Conservation (phyloP, 2,329 filamentous ascomycete species). For the Gyromitra esculenta region DNA sequence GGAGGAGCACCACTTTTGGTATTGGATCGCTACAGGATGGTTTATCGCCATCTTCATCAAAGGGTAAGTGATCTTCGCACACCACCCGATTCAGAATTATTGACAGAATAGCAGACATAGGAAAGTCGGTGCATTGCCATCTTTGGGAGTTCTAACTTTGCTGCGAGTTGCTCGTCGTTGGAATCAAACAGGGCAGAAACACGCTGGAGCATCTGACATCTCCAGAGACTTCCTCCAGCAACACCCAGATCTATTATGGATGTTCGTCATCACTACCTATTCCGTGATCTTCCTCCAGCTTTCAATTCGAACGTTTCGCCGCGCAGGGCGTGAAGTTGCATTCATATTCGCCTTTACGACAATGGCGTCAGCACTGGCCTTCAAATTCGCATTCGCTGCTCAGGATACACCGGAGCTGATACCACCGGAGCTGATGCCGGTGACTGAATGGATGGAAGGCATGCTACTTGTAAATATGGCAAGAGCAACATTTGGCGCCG, state of each 20-base stretch:
- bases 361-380: conserved; percentile 72
- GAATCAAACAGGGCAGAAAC: conserved; percentile 98
- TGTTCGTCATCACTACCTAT: conserved; percentile 75
- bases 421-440: conserved; percentile 44
- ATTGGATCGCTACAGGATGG: conserved; percentile 84
- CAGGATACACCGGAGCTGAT: conserved; percentile 89
- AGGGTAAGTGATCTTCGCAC: conserved; percentile 58
- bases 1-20: conserved; percentile 99
- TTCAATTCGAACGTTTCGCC: conserved; percentile 63
- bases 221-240: conserved; percentile 74
- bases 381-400: conserved; percentile 89
- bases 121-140: conserved; percentile 59
- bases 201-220: conserved; percentile 88
- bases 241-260: conserved; percentile 77
- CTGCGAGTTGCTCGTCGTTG: conserved; percentile 78
- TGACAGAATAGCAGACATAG: conserved; percentile 55
- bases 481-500: conserved; percentile 64
- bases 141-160: conserved; percentile 65
- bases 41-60: conserved; percentile 67
- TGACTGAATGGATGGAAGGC: conserved; percentile 29
- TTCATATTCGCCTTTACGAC: conserved; percentile 62
- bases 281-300: conserved; percentile 67
- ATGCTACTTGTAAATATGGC: conserved; percentile 57
- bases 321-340: conserved; percentile 62
- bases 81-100: background rate